Evolutionary conservation across 768 basidiomycete species (phyloP), one percentile per base, ranked within the genome.

Genomic region (Tremella yokohamensis): DNA sequence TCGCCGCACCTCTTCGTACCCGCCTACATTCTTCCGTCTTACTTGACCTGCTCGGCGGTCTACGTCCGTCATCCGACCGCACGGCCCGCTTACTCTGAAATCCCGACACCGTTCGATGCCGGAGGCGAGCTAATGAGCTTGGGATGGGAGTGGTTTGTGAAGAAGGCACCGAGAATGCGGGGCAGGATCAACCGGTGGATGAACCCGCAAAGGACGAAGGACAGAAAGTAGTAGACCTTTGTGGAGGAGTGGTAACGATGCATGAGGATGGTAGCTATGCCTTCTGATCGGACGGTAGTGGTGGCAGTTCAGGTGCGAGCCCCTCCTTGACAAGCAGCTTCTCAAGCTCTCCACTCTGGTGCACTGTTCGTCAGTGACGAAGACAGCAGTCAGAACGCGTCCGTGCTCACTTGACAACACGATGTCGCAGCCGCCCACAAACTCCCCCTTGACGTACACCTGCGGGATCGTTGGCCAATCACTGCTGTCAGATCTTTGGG

Each of bases 391-490:
- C 29, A 58, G 54, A 37, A 7, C 24, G 3, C 11, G n/a, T 6
- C 24, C 29, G 34, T 37, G 84, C 90, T 79, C 70, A 92, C 90
- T 96, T 63, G 84, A 83, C 24, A 97, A 76, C 19, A 97, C 78
- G 66, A 99, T 97, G 79, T 99, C 94, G 76, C 93, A 96, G 53
- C 94, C 96, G 29, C 94, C 94, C 40, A 99, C 81, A 69, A 99
- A 99, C 75, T 96, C 92, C 3, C 93, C 94, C 54, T 89, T 85
- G 37, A 98, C 82, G 70, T 94, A 99, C 12, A 99, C 76, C 75
- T 99, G 94, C 11, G 94, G 94, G 63, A 99, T 86, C 18, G 94
- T 99, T 13, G 94, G 94, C 94, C 94, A 99, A 63, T 96, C 89
- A 20, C 93, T 98, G 67, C 26, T 26, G 15, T 20, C 15, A 22